Evolutionary conservation across 2,329 filamentous ascomycete genomes (phyloP).

Genomic region (Pseudocercospora cruenta): DNA sequence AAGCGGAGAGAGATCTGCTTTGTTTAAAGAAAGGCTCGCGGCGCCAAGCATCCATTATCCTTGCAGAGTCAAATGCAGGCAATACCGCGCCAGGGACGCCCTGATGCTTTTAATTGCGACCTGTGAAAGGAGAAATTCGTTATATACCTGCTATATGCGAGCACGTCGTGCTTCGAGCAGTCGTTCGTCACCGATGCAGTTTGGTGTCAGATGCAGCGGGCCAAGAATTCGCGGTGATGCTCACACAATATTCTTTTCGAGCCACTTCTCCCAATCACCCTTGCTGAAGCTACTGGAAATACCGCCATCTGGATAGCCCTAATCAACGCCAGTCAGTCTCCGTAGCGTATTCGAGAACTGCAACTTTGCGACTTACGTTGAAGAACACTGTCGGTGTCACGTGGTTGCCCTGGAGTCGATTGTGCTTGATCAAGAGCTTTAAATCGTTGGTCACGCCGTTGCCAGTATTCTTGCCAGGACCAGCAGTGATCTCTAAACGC

Average conservation of each 20-base stretch:
- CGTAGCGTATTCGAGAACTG: not conserved
- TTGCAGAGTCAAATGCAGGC: not conserved
- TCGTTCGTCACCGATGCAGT: not conserved
- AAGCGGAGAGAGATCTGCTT: not conserved
- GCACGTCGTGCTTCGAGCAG: not conserved
- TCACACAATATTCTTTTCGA: conserved; percentile 67
- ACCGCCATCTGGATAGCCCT: conserved; percentile 72
- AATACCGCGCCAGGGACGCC: not conserved
- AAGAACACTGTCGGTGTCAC: conserved; percentile 90
- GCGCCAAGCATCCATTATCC: not conserved
- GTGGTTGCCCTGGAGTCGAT: conserved; percentile 79
- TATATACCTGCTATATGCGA: not conserved
- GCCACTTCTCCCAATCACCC: conserved; percentile 84
- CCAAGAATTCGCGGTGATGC: not conserved
- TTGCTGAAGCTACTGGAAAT: conserved; percentile 78
- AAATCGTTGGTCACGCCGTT: conserved; percentile 84
- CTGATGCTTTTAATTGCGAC: not conserved
- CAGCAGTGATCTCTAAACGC: conserved; percentile 70
- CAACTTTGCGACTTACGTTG: conserved; percentile 55
- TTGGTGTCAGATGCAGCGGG: not conserved
- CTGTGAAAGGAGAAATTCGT: not conserved
- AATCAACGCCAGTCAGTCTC: conserved; percentile 23
- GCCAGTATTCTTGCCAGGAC: conserved; percentile 71
- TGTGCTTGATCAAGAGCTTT: conserved; percentile 66
- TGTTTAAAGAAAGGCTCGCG: not conserved